These are phyloP conservation scores for Helotiales sp. DNA, from an alignment of 2,329 filamentous ascomycete species.

Conservation along the genomic window DNA sequence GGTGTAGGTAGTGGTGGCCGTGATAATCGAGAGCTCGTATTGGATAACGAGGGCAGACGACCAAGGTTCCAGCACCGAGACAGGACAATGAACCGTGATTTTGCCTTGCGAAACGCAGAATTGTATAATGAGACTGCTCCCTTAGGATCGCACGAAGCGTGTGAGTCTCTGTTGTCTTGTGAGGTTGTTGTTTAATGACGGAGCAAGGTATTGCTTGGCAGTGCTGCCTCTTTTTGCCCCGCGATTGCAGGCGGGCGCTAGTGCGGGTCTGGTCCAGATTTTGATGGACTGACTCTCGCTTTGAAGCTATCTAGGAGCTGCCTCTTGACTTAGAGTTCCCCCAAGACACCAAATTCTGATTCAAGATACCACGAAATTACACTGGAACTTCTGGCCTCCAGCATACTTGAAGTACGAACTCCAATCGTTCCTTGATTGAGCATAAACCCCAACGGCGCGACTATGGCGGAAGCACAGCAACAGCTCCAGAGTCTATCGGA, in stretches of 20 bases:
- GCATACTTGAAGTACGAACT: background rate
- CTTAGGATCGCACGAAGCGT: background rate
- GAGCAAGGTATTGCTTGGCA: slow-evolving; percentile 28
- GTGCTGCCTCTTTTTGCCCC: slow-evolving; percentile 28
- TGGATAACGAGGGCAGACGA: background rate
- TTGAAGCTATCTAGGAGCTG: background rate
- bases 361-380: background rate
- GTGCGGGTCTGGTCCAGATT: slow-evolving; percentile 19
- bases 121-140: background rate
- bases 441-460: slow-evolving; percentile 14
- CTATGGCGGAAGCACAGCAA: slow-evolving; percentile 77
- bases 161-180: slow-evolving; percentile 11
- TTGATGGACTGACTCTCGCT: slow-evolving; percentile 1
- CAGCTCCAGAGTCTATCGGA: slow-evolving; percentile 83
- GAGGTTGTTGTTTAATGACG: slow-evolving; percentile 21
- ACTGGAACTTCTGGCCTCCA: background rate
- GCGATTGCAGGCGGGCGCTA: slow-evolving; percentile 32
- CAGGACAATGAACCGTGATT: background rate
- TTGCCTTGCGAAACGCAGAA: background rate
- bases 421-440: background rate
- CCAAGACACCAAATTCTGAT: background rate
- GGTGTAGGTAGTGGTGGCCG: background rate
- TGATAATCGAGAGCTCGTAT: background rate
- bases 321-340: background rate
- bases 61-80: background rate